phyloP scores from a whole-genome alignment of 805 yeast genomes.

The Candida nanaspora region DNA sequence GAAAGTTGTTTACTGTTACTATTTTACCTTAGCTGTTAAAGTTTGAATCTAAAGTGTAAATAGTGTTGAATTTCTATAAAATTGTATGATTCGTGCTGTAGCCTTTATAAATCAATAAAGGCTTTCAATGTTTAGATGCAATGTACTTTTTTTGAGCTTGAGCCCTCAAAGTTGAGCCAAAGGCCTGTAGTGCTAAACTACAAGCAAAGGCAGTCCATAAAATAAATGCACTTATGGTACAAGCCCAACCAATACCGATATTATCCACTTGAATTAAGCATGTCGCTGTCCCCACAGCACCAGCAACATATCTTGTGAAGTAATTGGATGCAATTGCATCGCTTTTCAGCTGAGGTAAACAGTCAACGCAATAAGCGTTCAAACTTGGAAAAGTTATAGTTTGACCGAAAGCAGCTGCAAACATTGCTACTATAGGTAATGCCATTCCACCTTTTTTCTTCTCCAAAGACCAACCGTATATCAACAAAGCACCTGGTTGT shows the following conservation, averaged over 20 bases:
- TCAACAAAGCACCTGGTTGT: conserved; percentile 36
- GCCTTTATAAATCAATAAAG: no score
- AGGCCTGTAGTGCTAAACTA: conserved; percentile 26
- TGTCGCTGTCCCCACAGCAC: conserved; percentile 44
- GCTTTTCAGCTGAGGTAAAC: conserved; percentile 46
- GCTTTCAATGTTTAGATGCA: background rate
- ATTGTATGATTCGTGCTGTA: no score
- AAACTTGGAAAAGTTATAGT: conserved; percentile 44
- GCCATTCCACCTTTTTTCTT: conserved; percentile 47
- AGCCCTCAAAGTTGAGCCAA: conserved; percentile 33
- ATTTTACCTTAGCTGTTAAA: no score
- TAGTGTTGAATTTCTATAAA: no score
- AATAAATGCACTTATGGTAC: conserved; percentile 40
- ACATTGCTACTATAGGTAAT: conserved; percentile 43
- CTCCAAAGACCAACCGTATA: conserved; percentile 50
- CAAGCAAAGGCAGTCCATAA: conserved; percentile 31
- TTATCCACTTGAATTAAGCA: conserved; percentile 36
- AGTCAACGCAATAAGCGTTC: conserved; percentile 53
- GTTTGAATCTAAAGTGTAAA: no score
- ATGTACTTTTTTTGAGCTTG: background rate
- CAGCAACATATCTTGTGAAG: conserved; percentile 40
- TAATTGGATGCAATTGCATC: conserved; percentile 53
- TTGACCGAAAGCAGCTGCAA: conserved; percentile 42
- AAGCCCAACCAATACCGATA: conserved; percentile 53
- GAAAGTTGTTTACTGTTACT: no score